Base-by-base conservation (phyloP, 1,284 basidiomycete genomes). In the Malassezia furfur region DNA sequence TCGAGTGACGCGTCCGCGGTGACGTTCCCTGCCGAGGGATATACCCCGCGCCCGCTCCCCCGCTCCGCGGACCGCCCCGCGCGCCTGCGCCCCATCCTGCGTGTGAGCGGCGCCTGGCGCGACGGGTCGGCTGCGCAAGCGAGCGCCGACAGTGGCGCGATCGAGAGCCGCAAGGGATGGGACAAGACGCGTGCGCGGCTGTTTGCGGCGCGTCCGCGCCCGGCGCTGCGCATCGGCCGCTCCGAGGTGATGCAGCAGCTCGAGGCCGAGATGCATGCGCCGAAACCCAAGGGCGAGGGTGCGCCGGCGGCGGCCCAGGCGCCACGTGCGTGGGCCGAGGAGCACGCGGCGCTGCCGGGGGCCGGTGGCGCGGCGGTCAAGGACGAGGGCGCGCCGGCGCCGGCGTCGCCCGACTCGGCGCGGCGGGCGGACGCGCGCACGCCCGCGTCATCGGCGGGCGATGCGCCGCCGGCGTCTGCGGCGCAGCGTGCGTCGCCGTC, bases 101-200 rank as follows among this genome's bases (percentile, higher is more conserved):
- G 22, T 11, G 17, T 14, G 6, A 30, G 28, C 25, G 17, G 6
- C 25, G 5, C 2, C 4, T n/a, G 25, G 21, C 43, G 9, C 15
- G 43, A 14, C 43, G 21, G n/a, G 22, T 15, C 38, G 8, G 22
- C 17, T 2, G 9, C 9, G 9, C 17, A 8, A 14, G 3, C 25
- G 21, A 19, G 21, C 11, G 11, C 19, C 15, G 50, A 38, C 7
- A 37, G 15, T 4, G 25, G 30, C 22, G n/a, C 25, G 21, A 40
- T 43, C 15, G 52, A 54, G 37, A 39, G 48, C 19, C 39, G 28
- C n/a, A 12, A 30, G 5, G 25, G 48, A 7, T 54, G 52, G 52
- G 45, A 41, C n/a, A 15, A n/a, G 30, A 43, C 46, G 19, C 52
- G 52, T 7, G 25, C 17, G 25, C 14, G 32, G 5, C 43, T 45